Base-by-base conservation (phyloP, 1,139 yeast genomes). In the Hansenula sp. region DNA sequence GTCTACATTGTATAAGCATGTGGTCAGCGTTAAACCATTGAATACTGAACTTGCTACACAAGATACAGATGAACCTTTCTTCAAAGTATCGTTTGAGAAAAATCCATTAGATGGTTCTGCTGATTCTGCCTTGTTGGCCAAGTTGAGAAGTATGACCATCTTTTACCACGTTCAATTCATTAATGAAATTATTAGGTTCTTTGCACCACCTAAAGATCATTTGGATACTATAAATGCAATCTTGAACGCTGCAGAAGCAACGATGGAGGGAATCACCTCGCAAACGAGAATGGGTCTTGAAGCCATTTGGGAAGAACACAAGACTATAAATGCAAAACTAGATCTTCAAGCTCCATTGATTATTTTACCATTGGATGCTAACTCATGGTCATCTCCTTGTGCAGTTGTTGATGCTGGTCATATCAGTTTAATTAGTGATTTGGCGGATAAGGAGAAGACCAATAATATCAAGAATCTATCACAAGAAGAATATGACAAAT, bases 331-430 rank as follows among this genome's bases (percentile, higher is more conserved):
- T 59, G 77, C 91, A 24, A 81, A 86, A 54, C 74, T 93, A 48
- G 98, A 94, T 62, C 70, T 94, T 41, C 96, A 91, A 59, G 96
- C 99, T 0, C 99, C 99, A 0, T 71, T 94, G 51, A 80, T 94
- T 27, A 86, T 93, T n/a, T 57, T 93, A 33, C 99, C 99, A 0
- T 70, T 89, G 18, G 88, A 89, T 58, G 87, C 96, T 0, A 76
- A 80, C 13, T 80, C 79, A 51, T 81, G 88, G 81, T 74, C 84
- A 36, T 81, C 97, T 0, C 95, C 97, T 0, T 96, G 96, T 48
- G 91, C 93, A 5, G 79, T 93, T 13, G 72, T 94, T 45, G 99
- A 94, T 73, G 97, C 98, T 13, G 99, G 99, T 58, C 97, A 93
- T 62, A 84, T 94, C 30, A 83, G 91, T 55, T 81, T 93, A 8